Base-by-base conservation (phyloP, 371 early-diverging fungal species). In the Cokeromyces recurvatus region DNA sequence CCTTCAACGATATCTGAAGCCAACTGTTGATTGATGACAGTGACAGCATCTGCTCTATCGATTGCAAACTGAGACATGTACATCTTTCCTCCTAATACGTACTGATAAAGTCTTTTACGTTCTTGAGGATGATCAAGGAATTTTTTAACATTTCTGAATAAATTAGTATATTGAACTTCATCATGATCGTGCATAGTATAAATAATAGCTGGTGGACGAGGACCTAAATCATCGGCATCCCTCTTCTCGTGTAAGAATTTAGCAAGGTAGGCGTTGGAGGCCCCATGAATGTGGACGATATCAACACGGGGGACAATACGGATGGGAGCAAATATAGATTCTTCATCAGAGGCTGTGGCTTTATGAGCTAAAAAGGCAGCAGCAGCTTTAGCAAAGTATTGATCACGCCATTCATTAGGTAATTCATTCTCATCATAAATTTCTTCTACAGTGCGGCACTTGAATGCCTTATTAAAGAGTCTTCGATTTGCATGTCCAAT, bases 161-260 rank as follows among this genome's bases (percentile, higher is more conserved):
- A 62, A 44, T 79, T 78, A 1, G 78, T 65, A 43, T 82, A 79
- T 37, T 77, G 75, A 9, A 81, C 59, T 46, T 84, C 84, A 15
- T 71, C 45, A 39, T 82, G 76, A 44, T 84, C 78, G 39, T 84
- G 77, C 60, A 84, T 63, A 3, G 84, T 79, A 46, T 84, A 84
- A 19, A 84, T 66, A 46, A 84, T 59, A 6, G 79, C 68, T 23
- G 84, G 84, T 1, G 79, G 77, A 1, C 56, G 46, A 12, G 57
- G 68, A 36, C 63, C 76, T 49, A 66, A 55, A 50, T 69, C 64
- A 51, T 57, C 51, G 6, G 38, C 53, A 44, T 57, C 54, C 38
- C 51, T 64, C 44, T 52, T 59, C 51, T 60, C 71, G 10, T 70
- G 73, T 24, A 82, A 54, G 29, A 69, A 68, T 46, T 81, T 73